Conservation (phyloP, 352 stramenopile species). For the Pythium pyrilobum region DNA sequence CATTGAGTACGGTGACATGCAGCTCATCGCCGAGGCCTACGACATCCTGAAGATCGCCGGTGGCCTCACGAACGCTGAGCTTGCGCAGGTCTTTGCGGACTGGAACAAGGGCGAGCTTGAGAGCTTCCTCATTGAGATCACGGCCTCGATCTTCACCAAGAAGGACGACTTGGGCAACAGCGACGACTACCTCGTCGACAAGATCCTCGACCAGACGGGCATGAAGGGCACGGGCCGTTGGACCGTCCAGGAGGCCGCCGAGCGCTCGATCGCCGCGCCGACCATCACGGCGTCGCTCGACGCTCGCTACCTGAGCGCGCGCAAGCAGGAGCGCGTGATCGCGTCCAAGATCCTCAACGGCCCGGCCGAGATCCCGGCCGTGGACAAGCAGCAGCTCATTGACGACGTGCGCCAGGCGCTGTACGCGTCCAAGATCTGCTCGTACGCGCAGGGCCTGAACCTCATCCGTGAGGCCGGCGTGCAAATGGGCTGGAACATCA, state of each 20-base stretch:
- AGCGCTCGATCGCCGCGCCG: slow-evolving; percentile 94
- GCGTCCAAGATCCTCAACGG: slow-evolving; percentile 93
- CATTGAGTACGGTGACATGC: slow-evolving; percentile 99
- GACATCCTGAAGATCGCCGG: slow-evolving; percentile 94
- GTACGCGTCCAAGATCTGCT: slow-evolving; percentile 98
- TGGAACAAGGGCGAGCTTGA: slow-evolving; percentile 98
- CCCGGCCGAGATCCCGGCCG: slow-evolving; percentile 88
- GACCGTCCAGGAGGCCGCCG: slow-evolving; percentile 94
- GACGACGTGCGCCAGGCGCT: slow-evolving; percentile 95
- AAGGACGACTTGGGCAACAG: slow-evolving; percentile 91
- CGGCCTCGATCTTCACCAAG: slow-evolving; percentile 95
- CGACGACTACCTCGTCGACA: slow-evolving; percentile 89
- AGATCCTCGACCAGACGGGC: slow-evolving; percentile 98
- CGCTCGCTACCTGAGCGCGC: slow-evolving; percentile 93
- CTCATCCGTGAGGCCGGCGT: slow-evolving; percentile 93
- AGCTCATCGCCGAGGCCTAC: slow-evolving; percentile 98
- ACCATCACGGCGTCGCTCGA: slow-evolving; percentile 98
- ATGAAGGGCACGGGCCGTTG: slow-evolving; percentile 99
- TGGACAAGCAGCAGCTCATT: slow-evolving; percentile 94
- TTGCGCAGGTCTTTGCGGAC: slow-evolving; percentile 91
- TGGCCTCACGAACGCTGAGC: slow-evolving; percentile 89
- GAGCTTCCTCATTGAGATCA: slow-evolving; percentile 99
- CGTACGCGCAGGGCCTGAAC: slow-evolving; percentile 96
- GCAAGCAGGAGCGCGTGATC: slow-evolving; percentile 95
- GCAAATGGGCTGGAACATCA: slow-evolving; percentile 95